A percentile compares a stretch with the other conserved stretches of the same genome.
phyloP scores from a whole-genome alignment of 768 basidiomycete species.

The Amylocystis lapponica region DNA sequence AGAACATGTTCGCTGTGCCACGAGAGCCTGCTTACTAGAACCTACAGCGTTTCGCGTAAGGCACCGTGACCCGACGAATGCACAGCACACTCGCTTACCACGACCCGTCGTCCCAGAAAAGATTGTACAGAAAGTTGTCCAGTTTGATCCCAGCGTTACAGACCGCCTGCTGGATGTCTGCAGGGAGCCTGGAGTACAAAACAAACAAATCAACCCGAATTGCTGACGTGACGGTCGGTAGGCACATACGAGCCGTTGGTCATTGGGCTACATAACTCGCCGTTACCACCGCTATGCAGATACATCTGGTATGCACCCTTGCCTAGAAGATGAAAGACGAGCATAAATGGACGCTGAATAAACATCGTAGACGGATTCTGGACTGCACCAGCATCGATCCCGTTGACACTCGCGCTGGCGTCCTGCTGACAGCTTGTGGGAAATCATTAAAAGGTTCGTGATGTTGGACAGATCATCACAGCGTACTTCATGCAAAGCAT shows the following conservation, averaged over 20 bases:
- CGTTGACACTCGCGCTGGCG: neutral
- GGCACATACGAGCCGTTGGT: slow-evolving; percentile 3
- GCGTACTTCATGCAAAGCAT: slow-evolving; percentile 8
- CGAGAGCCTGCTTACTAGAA: slow-evolving; percentile 12
- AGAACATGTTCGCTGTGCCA: neutral
- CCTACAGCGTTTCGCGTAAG: slow-evolving; percentile 3
- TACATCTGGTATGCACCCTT: slow-evolving; percentile 3
- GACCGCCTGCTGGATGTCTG: slow-evolving; percentile 6
- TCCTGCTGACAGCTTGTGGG: neutral
- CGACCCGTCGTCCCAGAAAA: neutral
- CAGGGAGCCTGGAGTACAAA: slow-evolving; percentile 3
- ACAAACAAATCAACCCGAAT: neutral
- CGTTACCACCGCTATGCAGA: slow-evolving; percentile 5
- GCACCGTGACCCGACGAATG: neutral
- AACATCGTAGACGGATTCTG: too few relatives aligned
- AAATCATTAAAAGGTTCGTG: neutral
- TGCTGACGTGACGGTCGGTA: too few relatives aligned
- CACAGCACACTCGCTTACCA: neutral
- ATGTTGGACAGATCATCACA: neutral
- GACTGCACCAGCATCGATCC: slow-evolving; percentile 8
- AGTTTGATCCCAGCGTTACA: slow-evolving; percentile 13
- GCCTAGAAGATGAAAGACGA: neutral
- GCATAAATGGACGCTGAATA: neutral
- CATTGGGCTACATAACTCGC: too few relatives aligned
- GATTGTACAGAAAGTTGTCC: slow-evolving; percentile 6